Base-by-base conservation (phyloP, 352 stramenopile genomes). In the Globisporangium parvum region DNA sequence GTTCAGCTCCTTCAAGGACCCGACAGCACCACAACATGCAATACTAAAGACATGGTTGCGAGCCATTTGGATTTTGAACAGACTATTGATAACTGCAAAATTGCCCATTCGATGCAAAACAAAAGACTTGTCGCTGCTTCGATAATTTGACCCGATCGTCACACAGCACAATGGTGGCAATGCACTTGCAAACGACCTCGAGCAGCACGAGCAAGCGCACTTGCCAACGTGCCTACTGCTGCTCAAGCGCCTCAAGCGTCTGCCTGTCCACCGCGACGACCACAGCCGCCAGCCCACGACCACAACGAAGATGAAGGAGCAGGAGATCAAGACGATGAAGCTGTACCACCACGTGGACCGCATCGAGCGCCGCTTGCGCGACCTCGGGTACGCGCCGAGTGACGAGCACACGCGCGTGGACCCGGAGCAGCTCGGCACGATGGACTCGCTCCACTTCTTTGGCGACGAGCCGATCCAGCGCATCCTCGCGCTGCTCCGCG, bases 251-350 rank as follows among this genome's bases (percentile, higher is more conserved):
- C 11, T n/a, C n/a, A n/a, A n/a, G n/a, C 1, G 15, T 46, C 15
- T 23, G 14, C 41, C 10, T n/a, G 23, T 20, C 20, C 41, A 20
- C n/a, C n/a, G n/a, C n/a, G n/a, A n/a, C 41, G 41, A 46, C 41
- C 41, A 23, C 41, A 0, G 2, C 3, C 45, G 18, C 5, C 21
- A 20, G 31, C 21, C 15, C 23, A n/a, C 45, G 23, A 50, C 21
- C 4, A 33, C 24, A 12, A 54, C 53, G 46, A 65, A 45, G 49
- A 54, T 52, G 53, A 68, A 73, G 53, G 55, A 83, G 31, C 59
- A 78, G 12, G 72, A 85, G 53, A 95, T 95, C 71, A 95, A 95
- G 71, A 90, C 85, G 47, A 93, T 95, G 80, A 90, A 95, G 74
- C 70, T 93, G 18, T 93, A 95, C 63, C 72, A 71, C 44, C 74